Evolutionary conservation across 768 basidiomycete species (phyloP).

Genomic region (Podaxis mareebaensis): DNA sequence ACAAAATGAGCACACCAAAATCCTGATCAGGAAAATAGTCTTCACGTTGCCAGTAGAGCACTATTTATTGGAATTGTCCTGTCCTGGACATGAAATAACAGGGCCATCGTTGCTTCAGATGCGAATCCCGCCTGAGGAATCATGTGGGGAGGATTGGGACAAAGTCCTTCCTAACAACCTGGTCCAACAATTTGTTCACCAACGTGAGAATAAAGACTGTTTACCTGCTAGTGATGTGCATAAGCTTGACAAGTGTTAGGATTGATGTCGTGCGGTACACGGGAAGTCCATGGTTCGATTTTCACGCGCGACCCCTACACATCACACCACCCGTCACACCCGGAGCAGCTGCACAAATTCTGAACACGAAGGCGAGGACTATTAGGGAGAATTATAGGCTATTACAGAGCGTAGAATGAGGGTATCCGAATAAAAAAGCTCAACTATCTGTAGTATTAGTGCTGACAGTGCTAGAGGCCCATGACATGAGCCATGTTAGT

Average conservation of each 20-base stretch:
- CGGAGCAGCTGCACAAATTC: too few species aligned
- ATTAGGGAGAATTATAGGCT: too few species aligned
- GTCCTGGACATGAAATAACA: constrained; percentile 40
- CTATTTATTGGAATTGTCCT: constrained; percentile 57
- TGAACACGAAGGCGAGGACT: too few species aligned
- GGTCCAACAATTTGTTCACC: neutral
- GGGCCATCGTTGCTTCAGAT: constrained; percentile 40
- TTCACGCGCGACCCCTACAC: too few species aligned
- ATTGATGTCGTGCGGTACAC: constrained; percentile 49
- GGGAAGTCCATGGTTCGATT: too few species aligned
- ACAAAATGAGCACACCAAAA: constrained; percentile 27
- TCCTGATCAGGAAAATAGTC: constrained; percentile 46
- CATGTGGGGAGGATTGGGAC: constrained; percentile 59
- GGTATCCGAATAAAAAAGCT: too few species aligned
- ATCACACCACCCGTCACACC: too few species aligned
- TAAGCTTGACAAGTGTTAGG: constrained; percentile 42
- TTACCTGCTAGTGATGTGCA: constrained; percentile 40
- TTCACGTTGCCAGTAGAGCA: constrained; percentile 54
- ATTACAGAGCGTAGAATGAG: too few species aligned
- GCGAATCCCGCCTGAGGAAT: constrained; percentile 53
- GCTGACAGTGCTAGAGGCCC: too few species aligned
- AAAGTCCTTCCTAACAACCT: constrained; percentile 28
- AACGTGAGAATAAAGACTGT: neutral
- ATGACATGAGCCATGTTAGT: too few species aligned
- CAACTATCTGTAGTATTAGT: too few species aligned